Evolutionary conservation across 441 rosid genomes (phyloP).

Genomic region (Populus trichocarpa): DNA sequence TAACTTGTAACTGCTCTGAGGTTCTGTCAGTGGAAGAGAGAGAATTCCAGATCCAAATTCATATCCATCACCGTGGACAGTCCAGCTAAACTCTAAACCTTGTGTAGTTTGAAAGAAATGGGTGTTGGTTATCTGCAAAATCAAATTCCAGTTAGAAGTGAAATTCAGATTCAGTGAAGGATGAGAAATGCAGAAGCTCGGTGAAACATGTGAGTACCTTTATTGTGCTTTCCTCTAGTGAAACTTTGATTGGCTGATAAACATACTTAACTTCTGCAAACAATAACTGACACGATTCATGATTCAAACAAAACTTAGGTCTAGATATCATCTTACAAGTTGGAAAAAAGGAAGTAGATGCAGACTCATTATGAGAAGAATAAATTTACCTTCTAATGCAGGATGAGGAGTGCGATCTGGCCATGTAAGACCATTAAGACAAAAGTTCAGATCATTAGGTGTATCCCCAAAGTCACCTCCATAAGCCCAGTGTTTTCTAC

Average conservation of each 20-base stretch:
- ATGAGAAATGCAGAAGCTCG: constrained; percentile 19
- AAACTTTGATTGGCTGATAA: constrained; percentile 82
- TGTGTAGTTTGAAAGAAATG: constrained; percentile 65
- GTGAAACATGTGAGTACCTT: constrained; percentile 45
- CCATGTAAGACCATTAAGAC: constrained; percentile 89
- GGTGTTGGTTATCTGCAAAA: constrained; percentile 66
- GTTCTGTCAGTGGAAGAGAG: constrained; percentile 56
- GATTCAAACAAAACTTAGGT: constrained; percentile 5
- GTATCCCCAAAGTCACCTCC: constrained; percentile 97
- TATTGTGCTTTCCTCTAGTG: constrained; percentile 39
- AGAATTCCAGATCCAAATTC: constrained; percentile 72
- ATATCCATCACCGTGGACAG: constrained; percentile 63
- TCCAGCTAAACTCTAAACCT: constrained; percentile 75
- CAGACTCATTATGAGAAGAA: constrained; percentile 4
- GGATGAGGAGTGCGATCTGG: constrained; percentile 97
- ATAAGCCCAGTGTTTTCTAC: constrained; percentile 89
- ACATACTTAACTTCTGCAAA: constrained; percentile 87
- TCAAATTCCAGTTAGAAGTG: constrained; percentile 19
- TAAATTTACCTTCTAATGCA: constrained; percentile 69
- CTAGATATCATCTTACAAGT: constrained; percentile 2
- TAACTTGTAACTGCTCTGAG: constrained; percentile 61
- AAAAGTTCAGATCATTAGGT: constrained; percentile 93
- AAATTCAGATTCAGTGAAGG: constrained; percentile 11
- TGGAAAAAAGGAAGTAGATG: neutral
- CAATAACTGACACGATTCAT: constrained; percentile 22